Conservation (phyloP, 2,329 filamentous ascomycete species). For the Cryphonectria nitschkei region DNA sequence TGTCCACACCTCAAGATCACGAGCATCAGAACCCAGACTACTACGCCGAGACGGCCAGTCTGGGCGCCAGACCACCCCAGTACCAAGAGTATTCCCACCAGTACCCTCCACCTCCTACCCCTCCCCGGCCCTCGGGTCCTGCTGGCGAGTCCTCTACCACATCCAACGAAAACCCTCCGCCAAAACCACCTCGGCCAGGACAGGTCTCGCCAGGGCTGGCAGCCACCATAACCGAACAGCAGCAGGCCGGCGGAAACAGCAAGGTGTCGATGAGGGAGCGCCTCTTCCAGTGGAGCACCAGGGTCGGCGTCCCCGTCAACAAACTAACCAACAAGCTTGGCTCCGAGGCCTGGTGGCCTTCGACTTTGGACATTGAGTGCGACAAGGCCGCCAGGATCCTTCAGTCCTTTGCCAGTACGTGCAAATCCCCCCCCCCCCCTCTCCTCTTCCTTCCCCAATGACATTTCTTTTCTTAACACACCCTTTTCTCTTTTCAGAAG, state of each 20-base stretch:
- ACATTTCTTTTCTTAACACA: neutral
- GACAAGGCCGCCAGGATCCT: constrained; percentile 78
- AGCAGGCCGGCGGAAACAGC: neutral
- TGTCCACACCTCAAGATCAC: neutral
- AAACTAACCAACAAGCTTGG: constrained; percentile 61
- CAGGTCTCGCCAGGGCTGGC: neutral
- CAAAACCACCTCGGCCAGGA: constrained; percentile 8
- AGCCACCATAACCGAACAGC: neutral
- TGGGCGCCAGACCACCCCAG: neutral
- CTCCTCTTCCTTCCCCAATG: too few species aligned
- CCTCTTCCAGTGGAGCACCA: constrained; percentile 33
- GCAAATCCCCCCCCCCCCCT: neutral
- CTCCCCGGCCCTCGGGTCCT: neutral
- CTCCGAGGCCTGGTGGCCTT: constrained; percentile 61
- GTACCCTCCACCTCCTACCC: constrained; percentile 14
- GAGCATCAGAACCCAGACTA: constrained; percentile 21
- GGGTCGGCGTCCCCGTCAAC: constrained; percentile 65
- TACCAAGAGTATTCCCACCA: constrained; percentile 14
- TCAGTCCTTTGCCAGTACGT: constrained; percentile 71
- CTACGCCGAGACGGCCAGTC: constrained; percentile 17
- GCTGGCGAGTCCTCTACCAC: neutral
- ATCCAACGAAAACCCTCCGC: neutral
- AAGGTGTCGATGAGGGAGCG: constrained; percentile 31
- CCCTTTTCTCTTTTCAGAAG: constrained; percentile 32
- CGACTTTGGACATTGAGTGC: constrained; percentile 39